These are phyloP conservation scores for Scheffersomyces segobiensis DNA, from an alignment of 1,139 yeast genomes.

Conservation along the genomic window DNA sequence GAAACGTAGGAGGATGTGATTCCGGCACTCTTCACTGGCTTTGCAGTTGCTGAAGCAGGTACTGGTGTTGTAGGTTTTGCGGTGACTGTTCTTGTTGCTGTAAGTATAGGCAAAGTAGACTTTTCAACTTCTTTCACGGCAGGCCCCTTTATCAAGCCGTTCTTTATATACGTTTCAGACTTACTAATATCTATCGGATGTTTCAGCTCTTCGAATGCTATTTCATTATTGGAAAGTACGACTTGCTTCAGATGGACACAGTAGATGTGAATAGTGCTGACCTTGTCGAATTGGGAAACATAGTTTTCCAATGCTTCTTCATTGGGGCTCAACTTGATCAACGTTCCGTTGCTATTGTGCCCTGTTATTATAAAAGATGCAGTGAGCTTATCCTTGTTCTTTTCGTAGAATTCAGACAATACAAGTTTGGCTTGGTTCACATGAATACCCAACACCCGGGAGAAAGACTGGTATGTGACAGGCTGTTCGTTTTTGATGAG, in stretches of 20 bases:
- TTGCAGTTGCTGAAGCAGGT: constrained; percentile 6
- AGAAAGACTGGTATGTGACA: constrained; percentile 32
- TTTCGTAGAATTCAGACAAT: constrained; percentile 31
- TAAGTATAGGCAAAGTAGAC: neutral
- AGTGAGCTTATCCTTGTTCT: constrained; percentile 29
- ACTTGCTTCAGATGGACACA: constrained; percentile 22
- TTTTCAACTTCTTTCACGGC: constrained; percentile 13
- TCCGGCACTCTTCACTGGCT: constrained; percentile 17
- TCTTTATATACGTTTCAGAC: constrained; percentile 20
- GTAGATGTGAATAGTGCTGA: constrained; percentile 35
- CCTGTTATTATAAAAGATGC: constrained; percentile 42
- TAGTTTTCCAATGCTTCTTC: constrained; percentile 11
- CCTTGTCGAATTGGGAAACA: constrained; percentile 11
- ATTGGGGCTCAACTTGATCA: constrained; percentile 24
- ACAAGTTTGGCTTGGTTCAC: constrained; percentile 29
- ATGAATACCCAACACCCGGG: constrained; percentile 29
- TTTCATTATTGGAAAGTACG: constrained; percentile 19
- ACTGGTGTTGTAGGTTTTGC: constrained; percentile 1
- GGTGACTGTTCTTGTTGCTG: neutral
- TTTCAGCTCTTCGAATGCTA: constrained; percentile 32
- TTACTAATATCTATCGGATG: constrained; percentile 19
- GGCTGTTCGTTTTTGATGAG: constrained; percentile 24
- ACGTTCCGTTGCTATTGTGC: constrained; percentile 10
- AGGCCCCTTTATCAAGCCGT: constrained; percentile 41
- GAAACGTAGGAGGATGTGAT: constrained; percentile 30